Percentiles rank a stretch among this genome's conserved stretches.
Conservation (phyloP, 306 rosid genomes). For the Quercus wislizeni region DNA sequence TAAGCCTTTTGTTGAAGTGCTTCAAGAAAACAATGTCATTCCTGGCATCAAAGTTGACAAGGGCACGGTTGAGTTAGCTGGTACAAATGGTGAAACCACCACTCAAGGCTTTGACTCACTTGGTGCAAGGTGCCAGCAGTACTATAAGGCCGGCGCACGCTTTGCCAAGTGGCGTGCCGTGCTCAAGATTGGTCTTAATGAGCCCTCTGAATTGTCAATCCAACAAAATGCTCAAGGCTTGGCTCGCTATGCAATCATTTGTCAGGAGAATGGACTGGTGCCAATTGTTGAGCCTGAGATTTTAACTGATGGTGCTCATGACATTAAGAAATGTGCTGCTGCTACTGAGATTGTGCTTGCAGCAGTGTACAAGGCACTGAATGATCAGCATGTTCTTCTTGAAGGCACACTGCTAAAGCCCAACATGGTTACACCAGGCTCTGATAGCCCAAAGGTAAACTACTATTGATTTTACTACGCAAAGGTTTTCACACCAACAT, state of each 20-base stretch:
- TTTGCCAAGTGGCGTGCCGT: conserved; percentile 93
- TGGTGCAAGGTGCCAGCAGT: conserved; percentile 71
- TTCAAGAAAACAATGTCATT: conserved; percentile 65
- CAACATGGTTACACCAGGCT: conserved; percentile 93
- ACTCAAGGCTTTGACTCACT: conserved; percentile 87
- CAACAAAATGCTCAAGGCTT: conserved; percentile 89
- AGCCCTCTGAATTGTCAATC: conserved; percentile 77
- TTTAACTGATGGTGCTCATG: conserved; percentile 77
- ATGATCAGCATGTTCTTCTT: conserved; percentile 87
- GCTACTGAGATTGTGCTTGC: conserved; percentile 75
- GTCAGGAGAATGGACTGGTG: conserved; percentile 91
- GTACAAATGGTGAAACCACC: conserved; percentile 83
- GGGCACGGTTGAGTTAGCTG: conserved; percentile 86
- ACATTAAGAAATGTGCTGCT: conserved; percentile 73
- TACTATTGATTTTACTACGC: no score
- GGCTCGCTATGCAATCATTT: conserved; percentile 90
- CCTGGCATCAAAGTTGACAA: conserved; percentile 98
- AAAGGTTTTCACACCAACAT: no score
- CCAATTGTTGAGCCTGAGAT: conserved; percentile 96
- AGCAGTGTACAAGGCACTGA: conserved; percentile 82
- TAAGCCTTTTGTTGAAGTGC: conserved; percentile 76
- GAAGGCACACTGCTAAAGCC: conserved; percentile 95
- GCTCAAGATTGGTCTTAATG: conserved; percentile 69
- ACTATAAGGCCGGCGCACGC: conserved; percentile 87
- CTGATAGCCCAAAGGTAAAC: conserved; percentile 74